Evolutionary conservation across 2,329 filamentous ascomycete species (phyloP).

Genomic region (Ceratocystis lukuohia): DNA sequence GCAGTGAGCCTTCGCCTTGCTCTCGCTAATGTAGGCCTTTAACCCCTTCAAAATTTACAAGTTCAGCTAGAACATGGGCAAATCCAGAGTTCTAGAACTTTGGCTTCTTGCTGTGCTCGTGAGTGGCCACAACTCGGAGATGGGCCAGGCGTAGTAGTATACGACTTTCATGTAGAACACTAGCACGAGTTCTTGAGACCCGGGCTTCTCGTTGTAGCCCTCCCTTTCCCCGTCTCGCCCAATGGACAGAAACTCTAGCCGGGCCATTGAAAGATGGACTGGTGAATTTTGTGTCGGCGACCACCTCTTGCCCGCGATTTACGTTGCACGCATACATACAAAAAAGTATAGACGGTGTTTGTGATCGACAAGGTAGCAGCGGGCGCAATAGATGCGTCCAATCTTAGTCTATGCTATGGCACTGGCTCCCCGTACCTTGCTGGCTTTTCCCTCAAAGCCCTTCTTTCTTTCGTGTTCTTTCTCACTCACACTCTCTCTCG

Average conservation of each 20-base stretch:
- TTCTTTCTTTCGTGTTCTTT: background rate
- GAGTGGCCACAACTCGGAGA: background rate
- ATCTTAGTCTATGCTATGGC: background rate
- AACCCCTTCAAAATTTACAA: background rate
- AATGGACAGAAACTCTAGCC: background rate
- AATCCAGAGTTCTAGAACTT: background rate
- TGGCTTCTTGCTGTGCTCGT: background rate
- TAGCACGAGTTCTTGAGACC: too few relatives aligned
- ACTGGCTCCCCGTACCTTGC: background rate
- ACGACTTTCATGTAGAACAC: too few relatives aligned
- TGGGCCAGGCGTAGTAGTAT: too few relatives aligned
- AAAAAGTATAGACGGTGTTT: background rate
- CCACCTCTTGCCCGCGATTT: background rate
- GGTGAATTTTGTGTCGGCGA: background rate
- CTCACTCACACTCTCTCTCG: background rate
- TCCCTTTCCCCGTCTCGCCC: too few relatives aligned
- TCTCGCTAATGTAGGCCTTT: constrained; percentile 1
- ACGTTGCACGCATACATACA: background rate
- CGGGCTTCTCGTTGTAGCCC: too few relatives aligned
- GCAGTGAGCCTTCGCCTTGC: background rate
- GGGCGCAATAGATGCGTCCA: background rate
- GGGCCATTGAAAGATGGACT: background rate
- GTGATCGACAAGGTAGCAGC: background rate
- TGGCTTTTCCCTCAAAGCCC: background rate
- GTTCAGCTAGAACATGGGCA: background rate